A percentile compares a stretch with the other conserved stretches of the same genome.
These are phyloP conservation scores for Emmonsia crescens DNA, from an alignment of 2,329 filamentous ascomycete species.

Conservation along the genomic window DNA sequence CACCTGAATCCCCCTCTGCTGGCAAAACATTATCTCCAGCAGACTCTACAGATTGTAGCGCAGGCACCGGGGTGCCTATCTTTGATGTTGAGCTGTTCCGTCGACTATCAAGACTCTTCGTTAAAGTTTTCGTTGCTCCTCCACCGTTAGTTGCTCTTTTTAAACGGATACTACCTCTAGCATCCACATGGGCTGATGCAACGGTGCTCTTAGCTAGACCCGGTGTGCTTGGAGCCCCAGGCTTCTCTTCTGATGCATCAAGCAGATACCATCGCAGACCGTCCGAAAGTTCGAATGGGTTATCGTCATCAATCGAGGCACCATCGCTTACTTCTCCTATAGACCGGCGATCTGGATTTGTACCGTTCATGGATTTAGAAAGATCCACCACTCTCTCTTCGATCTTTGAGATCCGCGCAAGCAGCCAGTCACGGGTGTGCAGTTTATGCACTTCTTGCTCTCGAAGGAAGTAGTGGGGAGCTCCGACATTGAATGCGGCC, in stretches of 20 bases:
- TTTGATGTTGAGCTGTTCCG: conserved; percentile 79
- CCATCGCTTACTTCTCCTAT: conserved; percentile 42
- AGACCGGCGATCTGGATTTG: conserved; percentile 42
- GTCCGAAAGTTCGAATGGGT: conserved; percentile 92
- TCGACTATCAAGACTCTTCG: conserved; percentile 81
- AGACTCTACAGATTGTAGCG: conserved; percentile 25
- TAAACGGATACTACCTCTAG: conserved; percentile 55
- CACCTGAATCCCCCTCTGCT: conserved; percentile 25
- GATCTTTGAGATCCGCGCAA: conserved; percentile 81
- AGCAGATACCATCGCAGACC: conserved; percentile 93
- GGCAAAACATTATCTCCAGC: conserved; percentile 26
- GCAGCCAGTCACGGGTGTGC: conserved; percentile 82
- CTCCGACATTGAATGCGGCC: conserved; percentile 97
- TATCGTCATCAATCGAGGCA: conserved; percentile 67
- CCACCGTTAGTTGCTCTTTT: conserved; percentile 50
- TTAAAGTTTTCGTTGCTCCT: conserved; percentile 65
- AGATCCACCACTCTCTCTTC: conserved; percentile 91
- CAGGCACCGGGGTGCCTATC: conserved; percentile 44
- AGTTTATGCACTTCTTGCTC: conserved; percentile 85
- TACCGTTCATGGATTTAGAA: conserved; percentile 59
- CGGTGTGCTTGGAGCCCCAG: conserved; percentile 81
- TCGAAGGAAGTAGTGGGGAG: conserved; percentile 90
- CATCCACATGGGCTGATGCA: conserved; percentile 75
- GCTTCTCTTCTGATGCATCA: conserved; percentile 86
- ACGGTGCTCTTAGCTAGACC: conserved; percentile 87